Evolutionary conservation across 2,329 filamentous ascomycete genomes (phyloP).

Genomic region (Calonectria pteridis): DNA sequence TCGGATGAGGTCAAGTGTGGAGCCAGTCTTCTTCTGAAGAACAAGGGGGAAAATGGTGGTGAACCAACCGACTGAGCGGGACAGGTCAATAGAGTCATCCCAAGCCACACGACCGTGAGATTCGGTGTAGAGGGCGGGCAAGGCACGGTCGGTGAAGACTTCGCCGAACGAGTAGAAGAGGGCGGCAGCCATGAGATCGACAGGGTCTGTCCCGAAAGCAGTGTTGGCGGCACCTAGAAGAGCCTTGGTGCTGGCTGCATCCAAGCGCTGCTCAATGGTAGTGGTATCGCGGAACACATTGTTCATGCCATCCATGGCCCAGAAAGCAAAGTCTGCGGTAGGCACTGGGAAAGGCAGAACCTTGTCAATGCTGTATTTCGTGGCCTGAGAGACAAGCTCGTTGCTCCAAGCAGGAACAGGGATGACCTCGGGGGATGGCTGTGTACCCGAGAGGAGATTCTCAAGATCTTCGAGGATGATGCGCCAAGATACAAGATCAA

Average conservation of each 20-base stretch:
- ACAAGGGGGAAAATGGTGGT: constrained; percentile 47
- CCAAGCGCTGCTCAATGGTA: constrained; percentile 16
- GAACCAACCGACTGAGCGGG: constrained; percentile 53
- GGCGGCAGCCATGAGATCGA: constrained; percentile 48
- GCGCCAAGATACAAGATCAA: constrained; percentile 31
- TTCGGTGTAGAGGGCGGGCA: constrained; percentile 47
- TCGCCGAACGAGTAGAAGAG: constrained; percentile 40
- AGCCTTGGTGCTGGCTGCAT: neutral
- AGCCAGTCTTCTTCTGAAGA: neutral
- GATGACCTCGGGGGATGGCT: neutral
- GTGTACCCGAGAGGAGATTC: constrained; percentile 2
- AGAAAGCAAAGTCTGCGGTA: neutral
- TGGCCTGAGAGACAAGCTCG: neutral
- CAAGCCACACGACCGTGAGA: constrained; percentile 51
- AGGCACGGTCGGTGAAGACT: constrained; percentile 42
- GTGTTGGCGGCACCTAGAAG: constrained; percentile 22
- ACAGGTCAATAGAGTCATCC: constrained; percentile 44
- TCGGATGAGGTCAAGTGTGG: neutral
- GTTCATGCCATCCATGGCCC: constrained; percentile 2
- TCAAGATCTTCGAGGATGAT: constrained; percentile 22
- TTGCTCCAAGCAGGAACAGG: neutral
- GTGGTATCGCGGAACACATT: constrained; percentile 21
- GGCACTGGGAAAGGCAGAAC: neutral
- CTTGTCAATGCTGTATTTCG: neutral
- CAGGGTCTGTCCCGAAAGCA: constrained; percentile 43